Evolutionary conservation across 2,329 filamentous ascomycete species (phyloP).

Genomic region (Penicillium sp.): DNA sequence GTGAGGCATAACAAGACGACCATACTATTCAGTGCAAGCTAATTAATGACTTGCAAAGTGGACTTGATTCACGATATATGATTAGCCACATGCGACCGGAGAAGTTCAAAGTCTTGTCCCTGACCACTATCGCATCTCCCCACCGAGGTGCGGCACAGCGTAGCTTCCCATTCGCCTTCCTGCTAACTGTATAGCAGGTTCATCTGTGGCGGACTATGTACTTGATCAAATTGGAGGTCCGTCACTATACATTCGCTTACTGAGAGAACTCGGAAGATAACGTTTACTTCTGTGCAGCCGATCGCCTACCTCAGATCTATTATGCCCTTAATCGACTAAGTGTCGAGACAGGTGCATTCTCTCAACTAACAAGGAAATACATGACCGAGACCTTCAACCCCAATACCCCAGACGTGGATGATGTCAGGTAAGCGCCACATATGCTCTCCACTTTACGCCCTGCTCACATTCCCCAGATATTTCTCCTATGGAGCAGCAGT

Average conservation of each 20-base stretch:
- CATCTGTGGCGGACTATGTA: conserved; percentile 61
- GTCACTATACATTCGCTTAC: conserved; percentile 12
- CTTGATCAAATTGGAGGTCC: conserved; percentile 56
- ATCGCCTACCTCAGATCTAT: conserved; percentile 55
- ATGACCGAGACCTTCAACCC: conserved; percentile 60
- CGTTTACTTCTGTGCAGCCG: conserved; percentile 38
- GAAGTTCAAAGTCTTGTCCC: conserved; percentile 71
- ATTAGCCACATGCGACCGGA: conserved; percentile 57
- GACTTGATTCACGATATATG: conserved; percentile 63
- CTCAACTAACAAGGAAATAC: conserved; percentile 59
- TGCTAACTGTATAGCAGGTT: conserved; percentile 40
- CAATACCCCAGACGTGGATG: conserved; percentile 53
- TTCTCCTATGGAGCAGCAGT: conserved; percentile 63
- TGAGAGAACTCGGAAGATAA: not conserved
- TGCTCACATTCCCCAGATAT: conserved; percentile 40
- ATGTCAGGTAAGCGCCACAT: conserved; percentile 43
- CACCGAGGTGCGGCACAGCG: conserved; percentile 48
- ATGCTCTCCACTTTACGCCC: not conserved
- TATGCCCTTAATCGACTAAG: conserved; percentile 53
- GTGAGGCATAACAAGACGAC: conserved; percentile 22
- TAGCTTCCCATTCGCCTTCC: not conserved
- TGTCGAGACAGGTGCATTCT: conserved; percentile 59
- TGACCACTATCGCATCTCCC: conserved; percentile 62
- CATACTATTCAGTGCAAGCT: conserved; percentile 13
- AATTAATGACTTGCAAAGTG: conserved; percentile 40